Base-by-base conservation (phyloP, 179 eudicot species). In the Silene coronaria region DNA sequence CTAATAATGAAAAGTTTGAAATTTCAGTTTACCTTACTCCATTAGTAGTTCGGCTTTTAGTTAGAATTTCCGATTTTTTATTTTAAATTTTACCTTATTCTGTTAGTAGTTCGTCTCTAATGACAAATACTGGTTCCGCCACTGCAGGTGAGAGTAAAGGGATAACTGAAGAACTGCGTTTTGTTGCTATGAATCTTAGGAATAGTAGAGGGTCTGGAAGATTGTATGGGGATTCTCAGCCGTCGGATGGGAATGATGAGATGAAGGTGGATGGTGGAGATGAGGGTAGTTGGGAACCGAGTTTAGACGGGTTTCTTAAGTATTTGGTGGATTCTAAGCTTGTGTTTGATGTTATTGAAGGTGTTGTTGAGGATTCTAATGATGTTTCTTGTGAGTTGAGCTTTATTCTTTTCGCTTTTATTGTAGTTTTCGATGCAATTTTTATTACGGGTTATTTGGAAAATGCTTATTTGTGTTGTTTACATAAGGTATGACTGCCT, bases 151-250 rank as follows among this genome's bases (percentile, higher is more conserved):
- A 93, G 81, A 83, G 76, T 11, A 75, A 82, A 58, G 98, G 98
- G 9, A 93, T 93, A 12, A 86, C 89, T 0, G 98, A 91, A 83
- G 98, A 93, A 76, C 82, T 93, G 93, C 83, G 98, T 80, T 93
- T 93, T 61, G 92, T 93, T 32, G 97, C 93, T 16, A 93, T 93
- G 98, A 93, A 83, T 76, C 89, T 93, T 13, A 84, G 85, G 13
- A 79, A 82, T 27, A 67, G 22, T 70, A 77, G 73, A 51, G 77
- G 76, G 19, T 61, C 60, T 30, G 4, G 45, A 16, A 34, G 30
- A n/a, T n/a, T 55, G 11, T 59, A 26, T 3, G 53, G 7, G 9
- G 72, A 65, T 78, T 75, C 77, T 46, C 7, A 63, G 21, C 10
- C 19, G 57, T 30, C 51, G 17, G 72, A 73, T 5, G 71, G 68